A percentile compares a stretch with the other conserved stretches of the same genome.
phyloP scores from a whole-genome alignment of 2,329 filamentous ascomycete genomes.

The Daldinia sp. region DNA sequence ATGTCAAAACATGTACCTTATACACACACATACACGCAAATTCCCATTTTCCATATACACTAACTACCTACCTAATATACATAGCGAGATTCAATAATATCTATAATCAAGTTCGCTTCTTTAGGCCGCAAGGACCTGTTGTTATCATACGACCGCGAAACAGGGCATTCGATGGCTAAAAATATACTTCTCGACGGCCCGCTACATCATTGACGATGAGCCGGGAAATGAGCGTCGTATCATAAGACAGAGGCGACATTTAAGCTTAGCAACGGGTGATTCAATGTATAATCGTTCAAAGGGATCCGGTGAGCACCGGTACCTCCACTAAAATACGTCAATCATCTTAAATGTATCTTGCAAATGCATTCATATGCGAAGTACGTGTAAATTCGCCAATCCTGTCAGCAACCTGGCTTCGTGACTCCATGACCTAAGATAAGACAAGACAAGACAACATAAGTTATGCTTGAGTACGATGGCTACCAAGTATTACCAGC shows the following conservation, averaged over 20 bases:
- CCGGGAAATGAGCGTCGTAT: slow-evolving; percentile 6
- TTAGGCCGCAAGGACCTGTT: neutral
- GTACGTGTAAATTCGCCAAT: slow-evolving; percentile 5
- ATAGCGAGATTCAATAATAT: neutral
- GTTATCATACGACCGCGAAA: slow-evolving; percentile 9
- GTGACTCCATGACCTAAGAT: neutral
- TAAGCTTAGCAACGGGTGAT: slow-evolving; percentile 7
- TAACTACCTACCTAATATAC: neutral
- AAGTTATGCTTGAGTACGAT: neutral
- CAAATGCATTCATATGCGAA: neutral
- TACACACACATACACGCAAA: neutral
- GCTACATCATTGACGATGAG: neutral
- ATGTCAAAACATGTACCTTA: slow-evolving; percentile 3
- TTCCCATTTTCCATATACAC: neutral
- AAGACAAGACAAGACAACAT: neutral
- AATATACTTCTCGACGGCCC: neutral
- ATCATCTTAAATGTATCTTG: neutral
- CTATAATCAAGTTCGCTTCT: neutral
- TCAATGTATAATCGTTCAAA: slow-evolving; percentile 11
- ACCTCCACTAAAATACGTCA: neutral
- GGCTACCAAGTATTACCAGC: neutral
- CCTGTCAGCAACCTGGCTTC: neutral
- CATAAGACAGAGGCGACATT: slow-evolving; percentile 14
- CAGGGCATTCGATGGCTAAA: neutral
- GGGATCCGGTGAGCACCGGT: neutral